These are phyloP conservation scores for Saccharum officinarum DNA, from an alignment of 176 grass and related monocot species.

Conservation along the genomic window DNA sequence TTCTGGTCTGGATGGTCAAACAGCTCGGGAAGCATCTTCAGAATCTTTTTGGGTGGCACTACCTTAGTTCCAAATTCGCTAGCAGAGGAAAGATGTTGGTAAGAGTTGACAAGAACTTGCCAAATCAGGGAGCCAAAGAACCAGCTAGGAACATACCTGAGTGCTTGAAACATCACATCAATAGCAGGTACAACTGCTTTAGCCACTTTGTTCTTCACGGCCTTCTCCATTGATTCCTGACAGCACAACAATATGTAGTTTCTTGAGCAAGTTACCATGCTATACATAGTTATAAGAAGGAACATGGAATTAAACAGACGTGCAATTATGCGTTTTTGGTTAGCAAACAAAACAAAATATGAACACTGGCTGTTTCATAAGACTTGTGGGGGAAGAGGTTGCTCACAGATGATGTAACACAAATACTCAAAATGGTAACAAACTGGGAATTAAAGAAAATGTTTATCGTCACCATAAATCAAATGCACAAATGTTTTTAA, in stretches of 20 bases:
- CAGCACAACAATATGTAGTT: constrained; percentile 25
- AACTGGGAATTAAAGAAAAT: not conserved
- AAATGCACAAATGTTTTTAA: not conserved
- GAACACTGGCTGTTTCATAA: not conserved
- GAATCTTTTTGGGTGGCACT: constrained; percentile 89
- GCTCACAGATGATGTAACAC: not conserved
- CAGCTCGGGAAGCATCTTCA: constrained; percentile 98
- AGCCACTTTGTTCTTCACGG: constrained; percentile 96
- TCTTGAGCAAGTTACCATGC: constrained; percentile 21
- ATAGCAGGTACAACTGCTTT: constrained; percentile 99
- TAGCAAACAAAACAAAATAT: not conserved
- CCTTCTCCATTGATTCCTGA: constrained; percentile 99
- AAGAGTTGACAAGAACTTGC: not conserved
- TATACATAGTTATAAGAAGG: constrained; percentile 1
- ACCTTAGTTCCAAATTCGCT: constrained; percentile 98
- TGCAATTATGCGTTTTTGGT: not conserved
- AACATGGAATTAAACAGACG: not conserved
- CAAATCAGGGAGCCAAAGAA: constrained; percentile 17
- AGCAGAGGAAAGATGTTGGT: constrained; percentile 14
- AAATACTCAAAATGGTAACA: not conserved
- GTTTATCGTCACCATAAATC: not conserved
- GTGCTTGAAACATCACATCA: constrained; percentile 99
- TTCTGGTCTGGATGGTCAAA: constrained; percentile 99
- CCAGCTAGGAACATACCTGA: constrained; percentile 58
- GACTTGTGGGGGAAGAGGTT: not conserved